A percentile compares a stretch with the other conserved stretches of the same genome.
Evolutionary conservation across 179 eudicot genomes (phyloP).

Genomic region (Spergularia azorica): DNA sequence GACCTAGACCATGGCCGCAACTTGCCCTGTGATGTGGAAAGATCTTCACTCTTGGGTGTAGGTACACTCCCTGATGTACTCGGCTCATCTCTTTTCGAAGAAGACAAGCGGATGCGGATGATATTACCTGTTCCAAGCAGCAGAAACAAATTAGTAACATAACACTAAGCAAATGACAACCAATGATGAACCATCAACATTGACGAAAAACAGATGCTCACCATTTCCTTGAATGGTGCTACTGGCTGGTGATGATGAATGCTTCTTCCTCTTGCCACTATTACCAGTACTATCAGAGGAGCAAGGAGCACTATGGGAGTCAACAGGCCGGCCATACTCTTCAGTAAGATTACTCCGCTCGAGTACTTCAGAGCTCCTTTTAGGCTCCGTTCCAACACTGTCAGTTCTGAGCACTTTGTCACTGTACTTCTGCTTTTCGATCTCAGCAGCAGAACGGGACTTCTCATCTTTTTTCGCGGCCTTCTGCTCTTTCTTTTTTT

Average conservation of each 20-base stretch:
- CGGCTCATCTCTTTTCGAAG: slow-evolving; percentile 34
- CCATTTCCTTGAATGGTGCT: slow-evolving; percentile 36
- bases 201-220: slow-evolving; percentile 19
- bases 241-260: slow-evolving; percentile 17
- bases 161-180: neutral
- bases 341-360: slow-evolving; percentile 63
- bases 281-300: slow-evolving; percentile 66
- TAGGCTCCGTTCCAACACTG: neutral
- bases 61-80: slow-evolving; percentile 22
- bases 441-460: neutral
- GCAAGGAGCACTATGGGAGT: slow-evolving; percentile 35
- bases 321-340: slow-evolving; percentile 50
- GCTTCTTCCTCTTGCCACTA: slow-evolving; percentile 58
- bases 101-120: slow-evolving; percentile 41
- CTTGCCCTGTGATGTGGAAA: neutral
- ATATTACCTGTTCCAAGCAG: slow-evolving; percentile 40
- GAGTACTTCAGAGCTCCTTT: slow-evolving; percentile 35
- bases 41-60: neutral
- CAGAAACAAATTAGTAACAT: neutral
- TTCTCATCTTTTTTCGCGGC: slow-evolving; percentile 29
- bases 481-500: slow-evolving; percentile 26
- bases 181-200: neutral
- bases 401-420: slow-evolving; percentile 15
- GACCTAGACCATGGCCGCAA: slow-evolving; percentile 15
- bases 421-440: slow-evolving; percentile 11